Evolutionary conservation across 2,329 filamentous ascomycete species (phyloP).

Genomic region (Juglanconis sp.): DNA sequence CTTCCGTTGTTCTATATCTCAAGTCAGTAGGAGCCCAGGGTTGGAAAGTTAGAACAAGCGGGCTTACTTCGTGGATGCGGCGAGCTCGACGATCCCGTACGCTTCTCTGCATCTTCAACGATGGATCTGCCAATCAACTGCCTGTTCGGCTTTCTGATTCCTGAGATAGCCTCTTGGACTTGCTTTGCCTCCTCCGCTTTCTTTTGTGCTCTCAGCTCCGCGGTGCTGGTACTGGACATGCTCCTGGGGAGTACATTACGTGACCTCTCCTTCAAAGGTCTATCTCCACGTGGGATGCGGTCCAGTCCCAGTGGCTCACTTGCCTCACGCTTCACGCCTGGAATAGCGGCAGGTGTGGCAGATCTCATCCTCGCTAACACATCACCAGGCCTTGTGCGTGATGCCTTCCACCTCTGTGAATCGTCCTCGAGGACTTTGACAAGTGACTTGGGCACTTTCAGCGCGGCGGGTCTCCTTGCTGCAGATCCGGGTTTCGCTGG

Average conservation of each 20-base stretch:
- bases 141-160: constrained; percentile 73
- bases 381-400: constrained; percentile 50
- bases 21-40: background rate
- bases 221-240: constrained; percentile 47
- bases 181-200: constrained; percentile 62
- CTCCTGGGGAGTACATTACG: constrained; percentile 35
- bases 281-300: constrained; percentile 44
- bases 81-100: constrained; percentile 42
- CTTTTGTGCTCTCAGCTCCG: constrained; percentile 58
- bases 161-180: constrained; percentile 72
- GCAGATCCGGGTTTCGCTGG: constrained; percentile 51
- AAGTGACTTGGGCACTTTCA: constrained; percentile 49
- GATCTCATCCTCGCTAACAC: constrained; percentile 65
- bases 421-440: constrained; percentile 63
- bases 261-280: constrained; percentile 42
- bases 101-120: constrained; percentile 64
- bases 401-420: constrained; percentile 52
- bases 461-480: constrained; percentile 43
- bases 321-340: constrained; percentile 64
- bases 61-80: constrained; percentile 49
- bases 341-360: constrained; percentile 59
- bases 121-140: constrained; percentile 64
- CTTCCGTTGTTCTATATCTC: constrained; percentile 48
- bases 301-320: constrained; percentile 57
- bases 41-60: background rate